Conservation (phyloP, 371 early-diverging fungal genomes). For the Zychaea mexicana region DNA sequence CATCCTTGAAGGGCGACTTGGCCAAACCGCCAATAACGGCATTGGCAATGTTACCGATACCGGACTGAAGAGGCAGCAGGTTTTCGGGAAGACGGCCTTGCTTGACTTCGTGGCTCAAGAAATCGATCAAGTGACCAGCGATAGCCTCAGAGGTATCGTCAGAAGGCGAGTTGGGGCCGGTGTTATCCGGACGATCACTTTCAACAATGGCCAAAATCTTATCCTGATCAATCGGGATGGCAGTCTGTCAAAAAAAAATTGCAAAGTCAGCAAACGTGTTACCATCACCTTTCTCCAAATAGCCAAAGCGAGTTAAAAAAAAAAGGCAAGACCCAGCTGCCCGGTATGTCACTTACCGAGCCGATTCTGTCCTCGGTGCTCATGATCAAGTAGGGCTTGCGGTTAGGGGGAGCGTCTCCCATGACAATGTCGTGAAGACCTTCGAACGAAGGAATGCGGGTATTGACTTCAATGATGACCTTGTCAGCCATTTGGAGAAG, state of each 20-base stretch:
- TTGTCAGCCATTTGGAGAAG: slow-evolving; percentile 55
- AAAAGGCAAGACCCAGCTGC: not conserved
- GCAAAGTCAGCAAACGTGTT: not conserved
- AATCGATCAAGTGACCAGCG: slow-evolving; percentile 52
- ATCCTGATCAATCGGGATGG: slow-evolving; percentile 52
- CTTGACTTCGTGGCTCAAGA: slow-evolving; percentile 51
- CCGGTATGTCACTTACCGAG: slow-evolving; percentile 25
- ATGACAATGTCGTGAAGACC: slow-evolving; percentile 54
- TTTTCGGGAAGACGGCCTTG: slow-evolving; percentile 50
- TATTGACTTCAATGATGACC: slow-evolving; percentile 57
- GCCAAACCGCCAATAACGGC: slow-evolving; percentile 59
- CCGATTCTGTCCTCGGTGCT: slow-evolving; percentile 53
- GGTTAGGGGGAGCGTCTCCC: slow-evolving; percentile 42
- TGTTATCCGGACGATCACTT: slow-evolving; percentile 46
- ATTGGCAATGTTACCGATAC: slow-evolving; percentile 61
- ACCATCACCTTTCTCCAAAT: not conserved
- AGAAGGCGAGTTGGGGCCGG: slow-evolving; percentile 44
- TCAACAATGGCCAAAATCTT: slow-evolving; percentile 51
- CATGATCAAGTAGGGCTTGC: slow-evolving; percentile 52
- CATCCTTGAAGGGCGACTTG: slow-evolving; percentile 47
- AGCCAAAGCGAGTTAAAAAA: not conserved
- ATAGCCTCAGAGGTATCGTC: slow-evolving; percentile 48
- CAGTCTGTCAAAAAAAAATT: slow-evolving; percentile 24
- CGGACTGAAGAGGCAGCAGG: slow-evolving; percentile 53
- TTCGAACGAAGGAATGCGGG: slow-evolving; percentile 53